Evolutionary conservation across 805 yeast species (phyloP), one percentile per base, ranked within the genome.

Genomic region (Candida xyloterini): DNA sequence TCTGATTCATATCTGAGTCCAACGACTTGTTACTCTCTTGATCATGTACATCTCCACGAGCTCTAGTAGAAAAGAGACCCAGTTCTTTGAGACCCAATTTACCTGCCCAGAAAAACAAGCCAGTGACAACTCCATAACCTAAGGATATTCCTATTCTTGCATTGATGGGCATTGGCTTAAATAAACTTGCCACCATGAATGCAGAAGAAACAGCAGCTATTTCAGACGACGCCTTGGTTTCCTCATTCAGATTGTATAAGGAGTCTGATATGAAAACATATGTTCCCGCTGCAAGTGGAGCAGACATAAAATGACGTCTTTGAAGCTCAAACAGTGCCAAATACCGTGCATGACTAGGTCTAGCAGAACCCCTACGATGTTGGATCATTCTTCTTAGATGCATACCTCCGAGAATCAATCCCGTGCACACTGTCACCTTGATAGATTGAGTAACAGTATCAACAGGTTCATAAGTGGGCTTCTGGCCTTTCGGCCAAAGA

Each of bases 101-200:
- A 43, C 79, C 84, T 14, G 77, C 76, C 84, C 85, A 79, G 53
- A 60, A 54, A 40, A 68, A 62, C 22, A 70, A 44, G 5, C 75
- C 79, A n/a, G 67, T 60, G n/a, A 64, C 50, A 21, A 60, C 42
- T 7, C 76, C 81, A 14, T 68, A 54, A 24, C 71, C 64, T 9
- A 72, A 33, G 1, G 78, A 68, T 33, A 67, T 55, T 14, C 81
- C 81, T n/a, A 74, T 38, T 22, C 68, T 63, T 43, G 65, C 68
- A 26, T 62, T 62, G 36, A 59, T 48, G 13, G 68, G 51, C 49
- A 52, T 44, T 18, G 52, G 43, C 28, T 51, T 51, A 45, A 57
- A 53, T 24, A 57, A 43, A 0, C 62, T 48, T 20, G 50, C 52
- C 11, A 45, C 44, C 5, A 48, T 27, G 13, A 50, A 43, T 11